phyloP scores from a whole-genome alignment of 306 rosid genomes.

The Cicer judaicum region DNA sequence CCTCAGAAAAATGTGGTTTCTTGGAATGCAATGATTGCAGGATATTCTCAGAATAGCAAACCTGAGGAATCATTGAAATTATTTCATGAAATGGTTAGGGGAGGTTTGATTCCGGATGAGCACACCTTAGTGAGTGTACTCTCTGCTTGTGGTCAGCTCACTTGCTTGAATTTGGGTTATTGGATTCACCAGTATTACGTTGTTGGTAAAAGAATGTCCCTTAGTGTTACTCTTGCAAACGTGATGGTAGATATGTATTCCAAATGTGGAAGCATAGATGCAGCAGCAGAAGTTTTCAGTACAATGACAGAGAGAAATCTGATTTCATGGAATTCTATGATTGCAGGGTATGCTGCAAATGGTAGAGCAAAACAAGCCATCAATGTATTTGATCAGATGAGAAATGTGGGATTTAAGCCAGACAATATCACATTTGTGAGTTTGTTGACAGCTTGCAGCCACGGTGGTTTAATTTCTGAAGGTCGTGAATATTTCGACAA shows the following conservation, averaged over 20 bases:
- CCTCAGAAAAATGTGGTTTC: constrained; percentile 70
- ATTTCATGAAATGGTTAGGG: constrained; percentile 62
- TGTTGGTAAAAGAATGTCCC: constrained; percentile 39
- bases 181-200: constrained; percentile 61
- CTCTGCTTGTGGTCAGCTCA: constrained; percentile 77
- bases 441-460: constrained; percentile 79
- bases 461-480: constrained; percentile 64
- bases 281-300: constrained; percentile 58
- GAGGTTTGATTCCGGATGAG: constrained; percentile 57
- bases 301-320: constrained; percentile 58
- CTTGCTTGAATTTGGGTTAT: constrained; percentile 63
- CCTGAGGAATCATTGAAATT: constrained; percentile 68
- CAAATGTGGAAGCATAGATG: constrained; percentile 70
- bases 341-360: constrained; percentile 69
- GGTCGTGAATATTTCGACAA: constrained; percentile 62
- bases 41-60: constrained; percentile 71
- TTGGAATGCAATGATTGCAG: constrained; percentile 81
- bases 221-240: constrained; percentile 60
- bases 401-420: constrained; percentile 48
- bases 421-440: constrained; percentile 67
- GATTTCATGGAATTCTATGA: constrained; percentile 80
- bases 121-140: constrained; percentile 74
- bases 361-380: constrained; percentile 64
- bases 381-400: constrained; percentile 62
- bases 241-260: constrained; percentile 79